These are phyloP conservation scores for Aspergillus novofumigatus DNA, from an alignment of 2,329 filamentous ascomycete species.

Conservation along the genomic window DNA sequence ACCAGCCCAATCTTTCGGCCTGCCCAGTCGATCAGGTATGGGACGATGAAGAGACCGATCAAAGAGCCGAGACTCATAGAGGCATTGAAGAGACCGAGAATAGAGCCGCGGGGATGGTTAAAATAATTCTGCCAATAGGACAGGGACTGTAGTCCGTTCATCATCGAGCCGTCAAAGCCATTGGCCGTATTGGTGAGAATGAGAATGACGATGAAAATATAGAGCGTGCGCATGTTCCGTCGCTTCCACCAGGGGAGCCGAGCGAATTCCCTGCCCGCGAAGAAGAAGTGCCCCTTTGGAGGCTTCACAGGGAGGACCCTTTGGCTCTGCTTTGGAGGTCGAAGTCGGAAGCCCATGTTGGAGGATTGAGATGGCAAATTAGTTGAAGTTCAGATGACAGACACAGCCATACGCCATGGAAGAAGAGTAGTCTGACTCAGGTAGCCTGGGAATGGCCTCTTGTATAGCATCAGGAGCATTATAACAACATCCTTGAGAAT, in stretches of 20 bases:
- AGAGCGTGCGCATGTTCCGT: conserved; percentile 26
- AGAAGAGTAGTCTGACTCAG: no score
- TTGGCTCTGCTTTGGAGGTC: conserved; percentile 8
- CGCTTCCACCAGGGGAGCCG: conserved; percentile 27
- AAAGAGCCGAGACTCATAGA: conserved; percentile 17
- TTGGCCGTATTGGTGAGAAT: conserved; percentile 29
- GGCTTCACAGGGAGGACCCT: conserved; percentile 14
- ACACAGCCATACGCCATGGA: neutral
- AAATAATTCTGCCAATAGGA: conserved; percentile 23
- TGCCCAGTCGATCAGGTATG: conserved; percentile 15
- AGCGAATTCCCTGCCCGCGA: conserved; percentile 23
- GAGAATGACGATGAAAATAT: conserved; percentile 27
- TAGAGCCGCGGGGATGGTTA: conserved; percentile 15
- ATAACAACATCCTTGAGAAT: neutral
- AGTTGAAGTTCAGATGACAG: neutral
- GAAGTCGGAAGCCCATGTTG: conserved; percentile 10
- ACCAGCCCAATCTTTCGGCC: conserved; percentile 14
- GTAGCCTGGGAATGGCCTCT: neutral
- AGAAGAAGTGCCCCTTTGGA: conserved; percentile 20
- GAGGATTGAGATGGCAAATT: neutral
- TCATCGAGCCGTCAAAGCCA: conserved; percentile 34
- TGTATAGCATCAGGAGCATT: neutral
- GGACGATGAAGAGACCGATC: conserved; percentile 15
- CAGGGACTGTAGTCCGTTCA: conserved; percentile 27
- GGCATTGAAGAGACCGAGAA: conserved; percentile 20